phyloP scores from a whole-genome alignment of 257 asterid genomes.

The Solanum etuberosum region DNA sequence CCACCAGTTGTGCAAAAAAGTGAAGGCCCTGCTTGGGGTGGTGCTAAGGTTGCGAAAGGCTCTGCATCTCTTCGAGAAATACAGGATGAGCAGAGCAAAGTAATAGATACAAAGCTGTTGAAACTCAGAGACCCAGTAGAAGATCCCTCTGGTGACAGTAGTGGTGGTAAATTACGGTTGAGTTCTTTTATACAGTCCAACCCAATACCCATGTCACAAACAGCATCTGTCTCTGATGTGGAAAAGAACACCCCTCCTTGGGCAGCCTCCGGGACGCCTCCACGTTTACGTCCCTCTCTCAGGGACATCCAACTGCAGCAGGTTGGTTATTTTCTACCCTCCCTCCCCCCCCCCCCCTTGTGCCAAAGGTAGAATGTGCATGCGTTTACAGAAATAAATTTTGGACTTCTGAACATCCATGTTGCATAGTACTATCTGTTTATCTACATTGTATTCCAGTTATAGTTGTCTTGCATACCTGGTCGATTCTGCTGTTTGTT shows the following conservation, averaged over 20 bases:
- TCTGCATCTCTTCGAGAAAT: slow-evolving; percentile 73
- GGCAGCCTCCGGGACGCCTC: slow-evolving; percentile 80
- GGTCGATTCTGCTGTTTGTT: background rate
- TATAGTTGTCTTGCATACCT: background rate
- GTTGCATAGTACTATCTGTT: background rate
- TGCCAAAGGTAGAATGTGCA: background rate
- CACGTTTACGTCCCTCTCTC: slow-evolving; percentile 74
- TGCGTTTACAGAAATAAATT: background rate
- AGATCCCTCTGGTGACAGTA: slow-evolving; percentile 28
- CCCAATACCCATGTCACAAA: slow-evolving; percentile 50
- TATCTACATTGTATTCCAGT: background rate
- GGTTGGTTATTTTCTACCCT: slow-evolving; percentile 26
- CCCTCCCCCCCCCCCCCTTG: background rate
- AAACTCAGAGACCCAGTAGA: slow-evolving; percentile 30
- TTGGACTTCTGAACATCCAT: background rate
- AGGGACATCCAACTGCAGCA: slow-evolving; percentile 92
- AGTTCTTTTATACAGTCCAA: slow-evolving; percentile 49
- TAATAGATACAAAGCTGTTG: slow-evolving; percentile 18
- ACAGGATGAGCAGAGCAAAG: slow-evolving; percentile 84
- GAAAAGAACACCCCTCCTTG: slow-evolving; percentile 87
- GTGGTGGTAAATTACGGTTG: slow-evolving; percentile 35
- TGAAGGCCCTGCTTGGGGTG: slow-evolving; percentile 99
- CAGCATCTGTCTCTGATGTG: slow-evolving; percentile 42
- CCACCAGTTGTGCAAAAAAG: slow-evolving; percentile 42
- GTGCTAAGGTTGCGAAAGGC: slow-evolving; percentile 46